Conservation (phyloP, 73 alveolate species). For the Tetrahymena thermophila region DNA sequence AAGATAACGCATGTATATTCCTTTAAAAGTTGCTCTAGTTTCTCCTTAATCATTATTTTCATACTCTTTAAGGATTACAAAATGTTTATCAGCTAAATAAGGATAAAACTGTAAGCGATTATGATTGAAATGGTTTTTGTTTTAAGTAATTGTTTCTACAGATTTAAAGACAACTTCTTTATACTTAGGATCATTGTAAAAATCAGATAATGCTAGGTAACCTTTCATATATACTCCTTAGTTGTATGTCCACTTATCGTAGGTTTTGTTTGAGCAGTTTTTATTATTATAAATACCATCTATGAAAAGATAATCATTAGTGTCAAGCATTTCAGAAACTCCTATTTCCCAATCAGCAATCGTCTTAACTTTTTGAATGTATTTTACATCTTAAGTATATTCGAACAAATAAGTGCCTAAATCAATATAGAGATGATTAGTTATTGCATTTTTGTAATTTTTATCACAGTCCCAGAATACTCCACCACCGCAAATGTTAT, state of each 20-base stretch:
- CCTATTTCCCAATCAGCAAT: not conserved
- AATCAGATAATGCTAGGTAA: not conserved
- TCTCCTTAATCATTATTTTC: not conserved
- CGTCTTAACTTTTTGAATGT: not conserved
- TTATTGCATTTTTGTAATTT: not conserved
- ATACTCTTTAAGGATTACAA: not conserved
- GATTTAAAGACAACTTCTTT: not conserved
- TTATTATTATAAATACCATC: not conserved
- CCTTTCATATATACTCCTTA: not conserved
- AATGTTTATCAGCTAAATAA: not conserved
- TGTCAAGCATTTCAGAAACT: not conserved
- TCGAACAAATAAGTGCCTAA: not conserved
- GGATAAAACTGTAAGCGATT: not conserved
- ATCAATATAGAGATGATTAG: not conserved
- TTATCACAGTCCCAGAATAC: not conserved
- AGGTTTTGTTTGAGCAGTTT: not conserved
- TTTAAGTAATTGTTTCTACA: not conserved
- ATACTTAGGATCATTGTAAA: not conserved
- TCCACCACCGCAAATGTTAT: not conserved
- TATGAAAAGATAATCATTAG: not conserved
- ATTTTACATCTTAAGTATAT: not conserved
- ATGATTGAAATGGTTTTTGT: not conserved
- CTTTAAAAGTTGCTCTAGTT: not conserved
- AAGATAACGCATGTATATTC: not conserved
- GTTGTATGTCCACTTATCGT: not conserved